Conservation (phyloP, 768 basidiomycete genomes). For the Cystobasidium tubakii region DNA sequence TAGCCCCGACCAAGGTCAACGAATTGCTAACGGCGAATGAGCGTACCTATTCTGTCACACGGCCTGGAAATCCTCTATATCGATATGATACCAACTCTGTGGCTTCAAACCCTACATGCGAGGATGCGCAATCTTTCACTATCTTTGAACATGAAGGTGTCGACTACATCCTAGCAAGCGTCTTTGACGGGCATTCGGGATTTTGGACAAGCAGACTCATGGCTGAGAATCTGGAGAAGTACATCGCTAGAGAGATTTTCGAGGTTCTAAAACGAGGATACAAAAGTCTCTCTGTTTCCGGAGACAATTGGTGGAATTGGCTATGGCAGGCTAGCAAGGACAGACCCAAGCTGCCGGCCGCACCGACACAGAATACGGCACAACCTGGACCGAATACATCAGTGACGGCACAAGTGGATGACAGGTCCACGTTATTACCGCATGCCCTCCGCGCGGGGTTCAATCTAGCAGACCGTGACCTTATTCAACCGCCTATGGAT, state of each 20-base stretch:
- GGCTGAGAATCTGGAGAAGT: conserved; percentile 73
- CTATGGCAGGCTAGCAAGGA: conserved; percentile 15
- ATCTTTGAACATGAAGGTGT: conserved; percentile 42
- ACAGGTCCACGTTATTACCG: conserved; percentile 51
- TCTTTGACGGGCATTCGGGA: conserved; percentile 72
- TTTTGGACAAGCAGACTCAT: conserved; percentile 75
- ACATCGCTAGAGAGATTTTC: conserved; percentile 68
- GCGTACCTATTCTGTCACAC: conserved; percentile 39
- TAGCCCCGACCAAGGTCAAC: conserved; percentile 5
- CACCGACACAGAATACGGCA: neutral
- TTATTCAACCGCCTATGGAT: conserved; percentile 69
- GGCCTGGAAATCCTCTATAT: conserved; percentile 42
- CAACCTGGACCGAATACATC: neutral
- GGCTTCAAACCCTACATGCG: conserved; percentile 81
- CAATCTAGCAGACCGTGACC: conserved; percentile 72
- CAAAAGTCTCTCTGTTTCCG: conserved; percentile 1
- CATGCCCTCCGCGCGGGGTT: conserved; percentile 72
- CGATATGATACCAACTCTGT: conserved; percentile 68
- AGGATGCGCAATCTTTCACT: conserved; percentile 60
- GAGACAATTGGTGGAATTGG: conserved; percentile 31
- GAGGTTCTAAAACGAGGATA: conserved; percentile 43
- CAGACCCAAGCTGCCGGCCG: neutral
- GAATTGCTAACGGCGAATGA: conserved; percentile 42
- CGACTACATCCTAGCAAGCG: conserved; percentile 16
- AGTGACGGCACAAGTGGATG: neutral